phyloP scores from a whole-genome alignment of 192 early-diverging fungal genomes.

The Glomus cerebriforme region DNA sequence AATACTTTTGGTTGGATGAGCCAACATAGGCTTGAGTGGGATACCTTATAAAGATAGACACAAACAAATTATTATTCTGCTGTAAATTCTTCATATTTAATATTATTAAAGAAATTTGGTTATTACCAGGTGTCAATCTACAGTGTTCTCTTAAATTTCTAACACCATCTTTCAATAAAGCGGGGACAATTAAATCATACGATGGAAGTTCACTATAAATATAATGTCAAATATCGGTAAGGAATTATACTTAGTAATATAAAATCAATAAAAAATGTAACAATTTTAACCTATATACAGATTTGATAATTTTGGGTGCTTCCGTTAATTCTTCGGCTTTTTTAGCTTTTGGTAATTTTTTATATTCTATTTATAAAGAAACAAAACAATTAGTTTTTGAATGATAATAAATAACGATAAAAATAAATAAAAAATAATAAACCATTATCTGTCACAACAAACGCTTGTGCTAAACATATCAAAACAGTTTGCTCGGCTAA shows the following conservation, averaged over 20 bases:
- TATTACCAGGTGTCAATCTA: slow-evolving; percentile 82
- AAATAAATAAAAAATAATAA: neutral
- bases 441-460: slow-evolving; percentile 63
- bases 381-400: neutral
- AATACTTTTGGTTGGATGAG: slow-evolving; percentile 95
- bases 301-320: slow-evolving; percentile 58
- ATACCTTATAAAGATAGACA: slow-evolving; percentile 60
- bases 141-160: slow-evolving; percentile 70
- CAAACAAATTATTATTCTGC: neutral
- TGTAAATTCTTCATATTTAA: neutral
- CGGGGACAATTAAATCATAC: slow-evolving; percentile 90
- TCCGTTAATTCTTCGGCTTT: slow-evolving; percentile 39
- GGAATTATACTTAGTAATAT: neutral
- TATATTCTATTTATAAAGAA: slow-evolving; percentile 32
- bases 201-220: slow-evolving; percentile 81
- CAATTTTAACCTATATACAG: slow-evolving; percentile 46
- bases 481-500: slow-evolving; percentile 93
- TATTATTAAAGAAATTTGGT: neutral
- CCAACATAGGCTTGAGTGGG: slow-evolving; percentile 99
- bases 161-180: slow-evolving; percentile 77
- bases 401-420: neutral
- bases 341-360: slow-evolving; percentile 40
- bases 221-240: neutral
- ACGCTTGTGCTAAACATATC: slow-evolving; percentile 83
- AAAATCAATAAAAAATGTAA: neutral